Evolutionary conservation across 2,329 filamentous ascomycete genomes (phyloP).

Genomic region (Simplicillium aogashimaense): DNA sequence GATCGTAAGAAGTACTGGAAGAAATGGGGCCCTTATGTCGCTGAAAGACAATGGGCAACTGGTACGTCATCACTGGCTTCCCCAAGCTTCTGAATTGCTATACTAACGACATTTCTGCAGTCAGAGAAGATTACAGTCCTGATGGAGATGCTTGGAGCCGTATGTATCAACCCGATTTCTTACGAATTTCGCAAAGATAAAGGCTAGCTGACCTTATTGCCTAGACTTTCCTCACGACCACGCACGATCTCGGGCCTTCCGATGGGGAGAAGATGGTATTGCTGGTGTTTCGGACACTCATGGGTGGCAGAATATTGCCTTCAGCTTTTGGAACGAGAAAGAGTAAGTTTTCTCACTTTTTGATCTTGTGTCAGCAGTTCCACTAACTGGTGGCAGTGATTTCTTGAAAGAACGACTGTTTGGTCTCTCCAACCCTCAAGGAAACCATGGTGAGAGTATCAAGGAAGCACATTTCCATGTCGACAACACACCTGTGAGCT

Average conservation of each 20-base stretch:
- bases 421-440: slow-evolving; percentile 89
- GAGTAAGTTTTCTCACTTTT: slow-evolving; percentile 48
- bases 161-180: slow-evolving; percentile 36
- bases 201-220: slow-evolving; percentile 14
- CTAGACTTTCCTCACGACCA: slow-evolving; percentile 90
- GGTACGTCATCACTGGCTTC: slow-evolving; percentile 35
- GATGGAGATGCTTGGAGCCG: slow-evolving; percentile 94
- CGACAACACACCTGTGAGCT: slow-evolving; percentile 72
- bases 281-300: slow-evolving; percentile 89
- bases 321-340: slow-evolving; percentile 96
- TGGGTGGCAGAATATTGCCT: slow-evolving; percentile 83
- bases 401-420: slow-evolving; percentile 94
- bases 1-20: slow-evolving; percentile 91
- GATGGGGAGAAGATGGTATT: slow-evolving; percentile 97
- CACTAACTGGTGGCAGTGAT: slow-evolving; percentile 49
- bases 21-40: slow-evolving; percentile 91
- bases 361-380: not conserved
- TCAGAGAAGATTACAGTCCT: slow-evolving; percentile 82
- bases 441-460: slow-evolving; percentile 93
- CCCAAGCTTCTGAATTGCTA: not conserved
- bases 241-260: slow-evolving; percentile 76
- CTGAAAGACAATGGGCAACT: slow-evolving; percentile 92
- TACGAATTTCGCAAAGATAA: not conserved
- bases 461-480: slow-evolving; percentile 96
- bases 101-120: slow-evolving; percentile 22